Evolutionary conservation across 305 asterid species (phyloP), one percentile per base, ranked within the genome.

Genomic region (Fraxinus latifolia): DNA sequence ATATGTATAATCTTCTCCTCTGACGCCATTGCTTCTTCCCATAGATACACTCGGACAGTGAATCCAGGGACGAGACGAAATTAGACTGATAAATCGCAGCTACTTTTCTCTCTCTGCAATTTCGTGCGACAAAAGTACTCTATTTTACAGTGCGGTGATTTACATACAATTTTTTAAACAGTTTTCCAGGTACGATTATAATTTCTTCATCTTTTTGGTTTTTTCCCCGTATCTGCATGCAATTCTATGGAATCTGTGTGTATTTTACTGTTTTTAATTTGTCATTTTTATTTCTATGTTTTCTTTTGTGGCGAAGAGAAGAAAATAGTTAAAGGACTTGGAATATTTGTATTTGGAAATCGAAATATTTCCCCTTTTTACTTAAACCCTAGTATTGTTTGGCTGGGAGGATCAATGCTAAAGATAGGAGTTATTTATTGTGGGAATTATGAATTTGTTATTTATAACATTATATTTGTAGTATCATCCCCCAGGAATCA

Each of bases 101-200:
- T 83, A 55, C 9, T 58, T 85, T 78, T 83, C 82, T 76, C 12
- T 50, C 9, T 77, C 82, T 80, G 23, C 44, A 21, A 55, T 53
- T 71, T 23, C 47, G 1, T 23, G 62, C 11, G 29, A 25, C 23
- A 27, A 25, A 71, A 73, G 3, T 4, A 29, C 37, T 68, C 74
- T 29, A 68, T 29, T 68, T 68, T 29, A 8, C 39, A 68, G 21
- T 68, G 21, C 74, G 8, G 7, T 27, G 74, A 68, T 68, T 68
- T 29, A 1, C 21, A 68, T 27, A 3, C 34, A 27, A 11, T 12
- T 68, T 68, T 25, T 65, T 9, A 0, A 12, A 12, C 36, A 29
- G 33, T 3, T 27, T 29, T 68, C 33, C 90, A 77, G 89, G 89
- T 88, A 67, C 47, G 83, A 0, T 3, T 32, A 60, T 17, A 39